phyloP scores from a whole-genome alignment of 345 rosid species.

The Isatis tinctoria region DNA sequence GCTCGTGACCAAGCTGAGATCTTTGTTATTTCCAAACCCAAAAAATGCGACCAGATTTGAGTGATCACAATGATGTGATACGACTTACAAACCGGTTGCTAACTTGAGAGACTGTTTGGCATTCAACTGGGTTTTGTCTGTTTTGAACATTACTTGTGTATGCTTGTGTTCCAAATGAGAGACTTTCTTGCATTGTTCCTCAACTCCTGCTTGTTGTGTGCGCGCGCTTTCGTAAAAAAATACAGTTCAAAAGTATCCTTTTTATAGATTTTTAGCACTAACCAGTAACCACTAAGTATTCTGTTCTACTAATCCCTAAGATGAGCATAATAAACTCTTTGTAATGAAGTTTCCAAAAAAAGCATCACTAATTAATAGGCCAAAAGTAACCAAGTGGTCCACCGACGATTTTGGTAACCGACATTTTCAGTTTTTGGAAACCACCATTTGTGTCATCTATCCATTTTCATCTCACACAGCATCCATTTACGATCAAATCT shows the following conservation, averaged over 20 bases:
- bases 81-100: slow-evolving; percentile 87
- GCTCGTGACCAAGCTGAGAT: slow-evolving; percentile 86
- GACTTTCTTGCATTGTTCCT: no score
- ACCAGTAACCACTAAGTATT: not conserved
- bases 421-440: not conserved
- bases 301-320: not conserved
- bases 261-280: no score
- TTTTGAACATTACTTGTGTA: no score
- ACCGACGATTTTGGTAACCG: not conserved
- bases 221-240: no score
- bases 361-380: not conserved
- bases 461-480: not conserved
- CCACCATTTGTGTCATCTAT: not conserved
- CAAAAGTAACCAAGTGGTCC: not conserved
- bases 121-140: no score
- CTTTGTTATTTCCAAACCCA: slow-evolving; percentile 88
- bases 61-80: slow-evolving; percentile 80
- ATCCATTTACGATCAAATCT: no score
- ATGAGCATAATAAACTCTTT: not conserved
- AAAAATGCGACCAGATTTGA: slow-evolving; percentile 51
- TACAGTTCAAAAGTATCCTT: no score
- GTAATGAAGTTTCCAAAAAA: not conserved
- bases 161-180: no score
- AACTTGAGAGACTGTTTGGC: slow-evolving; percentile 43
- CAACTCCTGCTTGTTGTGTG: no score